Evolutionary conservation across 2,329 filamentous ascomycete species (phyloP), one percentile per base, ranked within the genome.

Genomic region (Ceratocystis variospora): DNA sequence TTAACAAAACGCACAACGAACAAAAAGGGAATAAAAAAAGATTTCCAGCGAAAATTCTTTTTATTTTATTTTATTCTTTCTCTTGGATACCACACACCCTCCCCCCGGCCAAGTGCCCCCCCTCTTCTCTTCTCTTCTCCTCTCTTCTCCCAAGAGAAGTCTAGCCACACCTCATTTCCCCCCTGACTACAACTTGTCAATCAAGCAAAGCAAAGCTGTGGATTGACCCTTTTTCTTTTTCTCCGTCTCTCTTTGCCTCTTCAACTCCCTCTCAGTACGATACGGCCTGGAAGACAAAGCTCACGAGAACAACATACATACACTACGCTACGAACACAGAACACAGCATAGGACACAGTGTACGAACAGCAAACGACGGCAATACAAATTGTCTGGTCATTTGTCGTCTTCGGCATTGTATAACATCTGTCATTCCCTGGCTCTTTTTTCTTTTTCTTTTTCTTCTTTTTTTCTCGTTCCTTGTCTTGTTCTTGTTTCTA

Each of bases 91-190:
- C 4, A 41, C 37, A 41, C 37, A 41, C 37, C 37, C 37, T 41
- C 37, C 37, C 33, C 37, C 37, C 37, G 37, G 10, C 10, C 37
- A 12, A 41, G 37, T 22, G 25, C 44, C 48, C 50, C 28, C n/a
- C 50, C 46, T 64, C 50, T 45, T 45, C 37, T 59, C 44, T 28
- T 44, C 15, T 44, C 50, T 31, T n/a, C 53, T 57, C 53, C 25
- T 33, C 31, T 63, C 33, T 48, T n/a, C 61, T 57, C 64, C 61
- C 22, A 22, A 22, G 41, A 12, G 46, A 19, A 31, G n/a, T 63
- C 62, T 44, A 57, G 62, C 57, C 61, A 44, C 64, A 59, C 61
- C 61, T 45, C 61, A 61, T 66, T 45, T 37, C 65, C 65, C 57
- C 61, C 65, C 61, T 63, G 61, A 63, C 41, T 50, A 46, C 61